Percentiles rank a stretch among this genome's conserved stretches.
Conservation (phyloP, 768 basidiomycete species). For the Trametes punicea region DNA sequence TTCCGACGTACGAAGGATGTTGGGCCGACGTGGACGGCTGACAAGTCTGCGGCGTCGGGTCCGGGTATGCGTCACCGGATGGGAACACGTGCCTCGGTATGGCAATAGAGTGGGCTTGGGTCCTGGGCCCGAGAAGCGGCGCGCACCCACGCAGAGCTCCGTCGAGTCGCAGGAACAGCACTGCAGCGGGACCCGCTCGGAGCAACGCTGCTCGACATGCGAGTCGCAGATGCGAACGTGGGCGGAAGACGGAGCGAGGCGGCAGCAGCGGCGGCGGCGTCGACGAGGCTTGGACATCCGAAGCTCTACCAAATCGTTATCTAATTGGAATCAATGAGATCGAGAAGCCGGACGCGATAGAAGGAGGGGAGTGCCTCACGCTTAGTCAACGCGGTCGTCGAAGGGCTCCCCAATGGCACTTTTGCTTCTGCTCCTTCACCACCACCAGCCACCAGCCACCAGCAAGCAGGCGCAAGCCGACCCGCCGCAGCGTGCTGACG, state of each 20-base stretch:
- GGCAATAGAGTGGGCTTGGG: not conserved
- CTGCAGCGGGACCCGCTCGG: not conserved
- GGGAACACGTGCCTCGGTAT: not conserved
- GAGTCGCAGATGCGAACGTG: not conserved
- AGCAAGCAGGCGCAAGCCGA: not conserved
- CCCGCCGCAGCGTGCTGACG: not conserved
- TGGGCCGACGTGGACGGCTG: not conserved
- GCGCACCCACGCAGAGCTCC: not conserved
- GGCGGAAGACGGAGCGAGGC: not conserved
- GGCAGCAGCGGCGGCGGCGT: not conserved
- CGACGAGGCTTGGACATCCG: too few relatives aligned
- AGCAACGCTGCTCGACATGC: not conserved
- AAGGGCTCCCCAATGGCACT: not conserved
- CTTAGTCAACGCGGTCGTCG: not conserved
- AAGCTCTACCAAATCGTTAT: conserved; percentile 3
- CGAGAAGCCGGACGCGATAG: conserved; percentile 8
- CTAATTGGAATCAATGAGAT: conserved; percentile 5
- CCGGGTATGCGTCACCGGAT: not conserved
- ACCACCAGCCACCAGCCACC: not conserved
- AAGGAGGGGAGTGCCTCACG: conserved; percentile 5
- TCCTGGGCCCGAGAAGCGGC: not conserved
- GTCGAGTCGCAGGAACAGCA: not conserved
- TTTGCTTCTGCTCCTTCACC: not conserved
- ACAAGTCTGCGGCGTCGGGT: not conserved
- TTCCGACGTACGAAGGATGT: not conserved